These are phyloP conservation scores for Yarrowia keelungensis DNA, from an alignment of 805 yeast genomes.

Conservation along the genomic window DNA sequence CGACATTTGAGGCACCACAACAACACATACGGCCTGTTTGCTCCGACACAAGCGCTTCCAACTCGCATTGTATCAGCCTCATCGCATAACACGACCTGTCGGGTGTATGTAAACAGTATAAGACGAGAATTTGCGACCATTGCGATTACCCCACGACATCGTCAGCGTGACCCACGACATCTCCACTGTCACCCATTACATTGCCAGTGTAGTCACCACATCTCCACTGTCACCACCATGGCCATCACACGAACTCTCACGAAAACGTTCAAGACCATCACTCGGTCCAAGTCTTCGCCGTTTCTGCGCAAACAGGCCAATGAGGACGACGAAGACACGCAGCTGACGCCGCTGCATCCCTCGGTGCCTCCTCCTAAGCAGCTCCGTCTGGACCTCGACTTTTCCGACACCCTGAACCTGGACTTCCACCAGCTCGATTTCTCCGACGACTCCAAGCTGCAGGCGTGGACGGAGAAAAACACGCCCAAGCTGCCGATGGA, in stretches of 20 bases:
- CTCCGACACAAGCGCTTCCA: no score
- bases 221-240: not conserved
- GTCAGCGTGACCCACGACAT: not conserved
- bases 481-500: not conserved
- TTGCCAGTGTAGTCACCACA: not conserved
- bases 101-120: not conserved
- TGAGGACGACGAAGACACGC: constrained; percentile 4
- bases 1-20: no score
- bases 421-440: constrained; percentile 36
- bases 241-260: constrained; percentile 12
- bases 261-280: constrained; percentile 33
- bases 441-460: constrained; percentile 23
- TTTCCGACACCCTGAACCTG: constrained; percentile 24
- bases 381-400: constrained; percentile 17
- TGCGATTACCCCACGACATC: not conserved
- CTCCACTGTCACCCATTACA: no score
- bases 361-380: constrained; percentile 12
- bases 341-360: constrained; percentile 9
- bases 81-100: constrained; percentile 18
- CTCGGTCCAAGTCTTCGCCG: constrained; percentile 26
- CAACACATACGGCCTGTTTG: no score
- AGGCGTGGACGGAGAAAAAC: constrained; percentile 20
- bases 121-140: not conserved
- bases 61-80: constrained; percentile 16
- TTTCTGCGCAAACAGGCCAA: constrained; percentile 19